Base-by-base conservation (phyloP, 164 flowering plant species). In the Tetracentron sinense region DNA sequence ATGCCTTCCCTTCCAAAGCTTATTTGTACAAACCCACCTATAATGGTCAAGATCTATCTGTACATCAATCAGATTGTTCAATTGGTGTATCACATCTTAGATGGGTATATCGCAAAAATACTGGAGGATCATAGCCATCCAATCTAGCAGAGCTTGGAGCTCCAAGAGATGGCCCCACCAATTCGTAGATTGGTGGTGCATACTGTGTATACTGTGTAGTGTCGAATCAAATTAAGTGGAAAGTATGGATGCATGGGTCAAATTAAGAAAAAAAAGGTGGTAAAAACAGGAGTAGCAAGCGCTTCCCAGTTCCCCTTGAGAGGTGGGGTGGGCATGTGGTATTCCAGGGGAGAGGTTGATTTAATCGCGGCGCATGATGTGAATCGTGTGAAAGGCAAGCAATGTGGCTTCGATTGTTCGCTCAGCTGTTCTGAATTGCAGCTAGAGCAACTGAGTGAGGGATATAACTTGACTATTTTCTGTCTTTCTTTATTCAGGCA, bases 291-390 rank as follows among this genome's bases (percentile, higher is more conserved):
- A 16, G 17, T 3, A 2, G 22, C 82, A 85, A 81, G 88, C 82
- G 85, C 85, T 81, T 65, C 62, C 84, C n/a, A n/a, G n/a, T n/a
- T n/a, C n/a, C 74, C 71, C 83, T 67, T 65, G 54, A 79, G 70
- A 11, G 44, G 69, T 51, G 85, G 74, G 80, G 82, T 66, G 75
- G 85, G n/a, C n/a, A n/a, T 83, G 88, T 81, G 88, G 85, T 83
- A 83, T 81, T 83, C 88, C 85, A 81, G 84, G 80, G 73, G 85
- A 79, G 77, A 78, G 82, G 82, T 72, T 75, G 28, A n/a, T n/a
- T 28, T 47, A 48, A 52, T 78, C 73, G 88, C 81, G 85, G 88
- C 88, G 78, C 74, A 78, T 77, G 61, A 67, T 63, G 23, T 22
- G 15, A 3, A 54, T 72, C 67, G 82, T 79, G 85, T 63, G 85